Conservation (phyloP, 1,284 basidiomycete genomes). For the Entoloma clypeatum region DNA sequence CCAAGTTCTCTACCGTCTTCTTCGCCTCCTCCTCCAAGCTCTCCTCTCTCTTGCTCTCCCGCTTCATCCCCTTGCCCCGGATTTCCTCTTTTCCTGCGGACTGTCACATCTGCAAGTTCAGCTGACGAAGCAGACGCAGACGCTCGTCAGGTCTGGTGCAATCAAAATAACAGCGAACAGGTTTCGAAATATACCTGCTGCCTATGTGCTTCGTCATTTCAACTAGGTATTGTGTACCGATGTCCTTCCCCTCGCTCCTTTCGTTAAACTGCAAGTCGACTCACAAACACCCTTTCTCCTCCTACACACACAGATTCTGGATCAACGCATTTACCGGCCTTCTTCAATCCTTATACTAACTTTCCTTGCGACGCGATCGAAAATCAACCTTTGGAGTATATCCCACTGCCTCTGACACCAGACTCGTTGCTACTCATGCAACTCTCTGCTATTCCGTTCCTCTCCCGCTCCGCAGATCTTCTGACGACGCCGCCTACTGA, state of each 20-base stretch:
- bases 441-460: slow-evolving; percentile 13
- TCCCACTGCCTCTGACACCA: neutral
- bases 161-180: slow-evolving; percentile 3
- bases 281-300: neutral
- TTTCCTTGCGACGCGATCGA: too few species aligned
- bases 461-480: slow-evolving; percentile 15
- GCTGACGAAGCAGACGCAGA: neutral
- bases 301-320: neutral
- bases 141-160: slow-evolving; percentile 4
- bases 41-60: slow-evolving; percentile 9
- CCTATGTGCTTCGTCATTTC: slow-evolving; percentile 8
- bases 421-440: slow-evolving; percentile 8
- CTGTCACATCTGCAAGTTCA: neutral
- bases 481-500: slow-evolving; percentile 1
- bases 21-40: slow-evolving; percentile 14
- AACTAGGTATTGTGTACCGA: neutral
- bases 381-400: too few species aligned
- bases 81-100: neutral
- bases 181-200: slow-evolving; percentile 13
- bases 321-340: neutral
- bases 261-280: neutral
- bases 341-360: too few species aligned
- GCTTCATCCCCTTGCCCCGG: neutral
- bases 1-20: slow-evolving; percentile 3
- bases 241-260: neutral